Evolutionary conservation across 805 yeast genomes (phyloP).

Genomic region (Metschnikowia similis): DNA sequence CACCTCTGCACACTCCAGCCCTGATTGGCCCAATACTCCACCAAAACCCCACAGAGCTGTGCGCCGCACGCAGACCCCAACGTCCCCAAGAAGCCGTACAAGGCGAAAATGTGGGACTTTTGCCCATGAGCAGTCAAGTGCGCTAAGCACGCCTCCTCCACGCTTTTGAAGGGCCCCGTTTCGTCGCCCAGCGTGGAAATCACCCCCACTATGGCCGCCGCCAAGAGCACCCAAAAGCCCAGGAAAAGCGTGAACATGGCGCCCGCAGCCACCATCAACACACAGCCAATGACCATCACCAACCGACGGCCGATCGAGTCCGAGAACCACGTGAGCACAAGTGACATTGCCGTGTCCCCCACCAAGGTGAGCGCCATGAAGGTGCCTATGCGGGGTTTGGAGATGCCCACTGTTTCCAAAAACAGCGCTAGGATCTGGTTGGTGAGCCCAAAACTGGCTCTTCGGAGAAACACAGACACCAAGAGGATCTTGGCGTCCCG

Average conservation of each 20-base stretch:
- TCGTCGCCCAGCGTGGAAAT: slow-evolving; percentile 88
- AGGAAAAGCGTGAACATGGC: slow-evolving; percentile 53
- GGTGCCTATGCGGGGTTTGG: slow-evolving; percentile 60
- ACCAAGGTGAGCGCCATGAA: slow-evolving; percentile 78
- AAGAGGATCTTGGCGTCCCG: slow-evolving; percentile 61
- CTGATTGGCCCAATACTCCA: slow-evolving; percentile 39
- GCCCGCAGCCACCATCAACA: slow-evolving; percentile 69
- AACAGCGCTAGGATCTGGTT: slow-evolving; percentile 74
- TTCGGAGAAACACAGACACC: slow-evolving; percentile 63
- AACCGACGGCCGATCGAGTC: slow-evolving; percentile 63
- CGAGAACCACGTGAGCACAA: slow-evolving; percentile 71
- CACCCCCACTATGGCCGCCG: slow-evolving; percentile 79
- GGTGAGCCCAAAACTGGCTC: slow-evolving; percentile 73
- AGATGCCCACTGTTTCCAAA: slow-evolving; percentile 49
- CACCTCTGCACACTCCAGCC: slow-evolving; percentile 36
- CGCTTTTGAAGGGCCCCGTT: slow-evolving; percentile 84
- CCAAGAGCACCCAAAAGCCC: slow-evolving; percentile 50
- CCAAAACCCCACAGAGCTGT: slow-evolving; percentile 54
- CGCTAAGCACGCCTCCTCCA: slow-evolving; percentile 80
- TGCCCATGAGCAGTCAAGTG: slow-evolving; percentile 63
- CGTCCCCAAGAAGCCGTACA: slow-evolving; percentile 66
- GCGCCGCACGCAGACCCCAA: slow-evolving; percentile 75
- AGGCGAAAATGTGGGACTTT: slow-evolving; percentile 71
- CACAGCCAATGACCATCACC: slow-evolving; percentile 59
- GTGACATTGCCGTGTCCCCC: slow-evolving; percentile 75